Evolutionary conservation across 1,284 basidiomycete species (phyloP), one percentile per base, ranked within the genome.

Genomic region (Melampsora americana): DNA sequence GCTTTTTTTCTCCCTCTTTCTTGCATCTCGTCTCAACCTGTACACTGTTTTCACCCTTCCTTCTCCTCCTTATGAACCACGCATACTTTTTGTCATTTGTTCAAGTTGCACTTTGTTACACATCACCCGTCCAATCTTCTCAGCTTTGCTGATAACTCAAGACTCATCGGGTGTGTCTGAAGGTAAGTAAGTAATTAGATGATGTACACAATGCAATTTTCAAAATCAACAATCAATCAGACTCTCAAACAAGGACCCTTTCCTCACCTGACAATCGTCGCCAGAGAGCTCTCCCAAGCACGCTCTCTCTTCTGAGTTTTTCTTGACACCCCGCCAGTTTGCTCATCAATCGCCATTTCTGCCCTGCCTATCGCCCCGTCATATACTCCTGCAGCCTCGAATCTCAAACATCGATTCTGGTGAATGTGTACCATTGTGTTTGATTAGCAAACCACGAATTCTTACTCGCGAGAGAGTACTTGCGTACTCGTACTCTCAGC

Each of bases 391-490:
- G 26, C 53, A n/a, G 53, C 20, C 53, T 28, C n/a, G n/a, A 56
- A 56, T 56, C 53, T 56, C 20, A 56, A 56, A 56, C 53, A 56
- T 23, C 53, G 26, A 56, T 56, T 28, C 53, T 56, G 53, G n/a
- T 42, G 39, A 42, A 42, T 42, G n/a, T n/a, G n/a, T n/a, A 42
- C 39, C 39, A 42, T 11, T 42, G 39, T 42, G 39, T 11, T 42
- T 42, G 39, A 42, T 11, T 42, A 42, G 39, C 5, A 12, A 42
- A 42, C 39, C 11, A 42, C 39, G 12, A 42, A 42, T 42, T 42
- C 5, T 42, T 42, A 5, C 11, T n/a, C n/a, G n/a, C n/a, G n/a
- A n/a, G n/a, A n/a, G n/a, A n/a, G n/a, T n/a, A n/a, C n/a, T n/a
- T n/a, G n/a, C n/a, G n/a, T n/a, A n/a, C 39, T 42, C 39, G 6